These are phyloP conservation scores for Tieghemiomyces parasiticus DNA, from an alignment of 192 early-diverging fungal species.

Conservation along the genomic window DNA sequence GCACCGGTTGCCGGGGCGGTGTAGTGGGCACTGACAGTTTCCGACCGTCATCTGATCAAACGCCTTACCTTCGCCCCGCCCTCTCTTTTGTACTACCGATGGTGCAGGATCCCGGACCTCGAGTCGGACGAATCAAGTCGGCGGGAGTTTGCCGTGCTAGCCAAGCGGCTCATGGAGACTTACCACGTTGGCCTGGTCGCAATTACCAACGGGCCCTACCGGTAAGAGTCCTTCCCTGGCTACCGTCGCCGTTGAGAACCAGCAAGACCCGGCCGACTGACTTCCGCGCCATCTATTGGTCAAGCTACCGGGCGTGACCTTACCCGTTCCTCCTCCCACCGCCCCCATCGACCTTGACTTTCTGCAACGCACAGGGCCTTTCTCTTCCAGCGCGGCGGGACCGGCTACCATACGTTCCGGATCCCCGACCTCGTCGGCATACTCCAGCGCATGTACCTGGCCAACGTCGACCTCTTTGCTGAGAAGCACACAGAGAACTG, in stretches of 20 bases:
- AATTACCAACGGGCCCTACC: slow-evolving; percentile 2
- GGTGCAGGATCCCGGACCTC: neutral
- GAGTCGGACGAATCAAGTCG: neutral
- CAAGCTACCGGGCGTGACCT: neutral
- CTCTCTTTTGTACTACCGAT: neutral
- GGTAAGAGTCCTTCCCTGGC: neutral
- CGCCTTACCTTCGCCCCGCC: neutral
- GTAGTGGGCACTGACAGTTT: neutral
- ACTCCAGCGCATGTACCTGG: neutral
- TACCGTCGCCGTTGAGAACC: neutral
- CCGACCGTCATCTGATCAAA: neutral
- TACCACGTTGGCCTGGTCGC: neutral
- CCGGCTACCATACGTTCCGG: neutral
- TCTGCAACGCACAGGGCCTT: neutral
- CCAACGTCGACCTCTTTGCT: neutral
- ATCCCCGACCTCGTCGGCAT: neutral
- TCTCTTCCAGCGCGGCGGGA: neutral
- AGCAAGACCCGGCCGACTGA: neutral
- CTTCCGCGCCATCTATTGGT: neutral
- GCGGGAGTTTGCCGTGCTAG: neutral
- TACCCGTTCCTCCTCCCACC: neutral
- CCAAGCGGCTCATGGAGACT: neutral
- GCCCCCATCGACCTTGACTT: neutral
- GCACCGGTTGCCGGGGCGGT: neutral
- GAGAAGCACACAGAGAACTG: neutral